Evolutionary conservation across 495 filamentous ascomycete species (phyloP).

Genomic region (Entonaema liquescens): DNA sequence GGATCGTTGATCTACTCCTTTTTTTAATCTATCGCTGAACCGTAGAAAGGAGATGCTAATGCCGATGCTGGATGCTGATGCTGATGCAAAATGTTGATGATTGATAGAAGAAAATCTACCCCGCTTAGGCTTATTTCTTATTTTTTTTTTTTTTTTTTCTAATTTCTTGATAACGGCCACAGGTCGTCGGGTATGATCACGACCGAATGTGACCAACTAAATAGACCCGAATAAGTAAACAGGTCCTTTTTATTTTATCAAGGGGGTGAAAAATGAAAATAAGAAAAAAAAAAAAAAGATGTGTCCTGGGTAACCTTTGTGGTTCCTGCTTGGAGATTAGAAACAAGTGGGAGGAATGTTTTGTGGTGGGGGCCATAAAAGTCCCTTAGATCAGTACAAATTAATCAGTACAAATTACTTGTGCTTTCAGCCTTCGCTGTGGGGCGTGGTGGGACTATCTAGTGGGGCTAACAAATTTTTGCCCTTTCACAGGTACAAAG

Average conservation of each 20-base stretch:
- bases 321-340: conserved; percentile 14
- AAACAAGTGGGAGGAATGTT: conserved; percentile 18
- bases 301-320: conserved; percentile 23
- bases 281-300: conserved; percentile 15
- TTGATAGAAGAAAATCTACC: conserved; percentile 27
- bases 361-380: conserved; percentile 18
- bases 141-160: not conserved
- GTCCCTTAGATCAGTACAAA: too few species aligned
- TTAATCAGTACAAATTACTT: not conserved
- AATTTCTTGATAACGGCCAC: conserved; percentile 11
- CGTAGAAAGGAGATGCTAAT: not conserved
- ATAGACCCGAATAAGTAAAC: not conserved
- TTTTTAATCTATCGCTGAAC: conserved; percentile 29
- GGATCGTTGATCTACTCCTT: not conserved
- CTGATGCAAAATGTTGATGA: conserved; percentile 1
- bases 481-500: conserved; percentile 28
- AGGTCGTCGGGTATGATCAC: conserved; percentile 22
- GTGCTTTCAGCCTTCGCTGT: not conserved
- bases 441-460: not conserved
- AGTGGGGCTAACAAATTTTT: conserved; percentile 29
- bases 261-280: not conserved
- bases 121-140: conserved; percentile 24
- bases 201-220: conserved; percentile 35
- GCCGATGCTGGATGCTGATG: not conserved
- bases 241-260: not conserved